phyloP scores from a whole-genome alignment of 1,284 basidiomycete species.

The Pseudozyma tsukubaensis region DNA sequence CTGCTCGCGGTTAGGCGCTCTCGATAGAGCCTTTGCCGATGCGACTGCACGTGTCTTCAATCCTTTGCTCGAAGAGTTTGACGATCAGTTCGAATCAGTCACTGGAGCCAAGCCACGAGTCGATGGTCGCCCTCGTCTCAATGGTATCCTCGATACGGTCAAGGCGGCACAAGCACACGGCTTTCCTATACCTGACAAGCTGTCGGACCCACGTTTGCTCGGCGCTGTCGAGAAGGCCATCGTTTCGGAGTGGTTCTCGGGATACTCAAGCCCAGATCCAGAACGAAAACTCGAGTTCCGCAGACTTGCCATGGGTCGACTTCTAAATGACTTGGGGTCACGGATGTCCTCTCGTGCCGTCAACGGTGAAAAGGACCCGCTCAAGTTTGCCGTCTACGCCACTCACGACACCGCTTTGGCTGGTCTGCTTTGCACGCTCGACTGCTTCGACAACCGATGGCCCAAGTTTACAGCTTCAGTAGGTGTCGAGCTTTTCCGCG shows the following conservation, averaged over 20 bases:
- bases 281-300: constrained; percentile 75
- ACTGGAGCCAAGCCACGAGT: constrained; percentile 78
- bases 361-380: constrained; percentile 41
- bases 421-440: constrained; percentile 77
- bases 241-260: constrained; percentile 82
- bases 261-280: constrained; percentile 68
- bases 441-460: constrained; percentile 80
- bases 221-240: constrained; percentile 77
- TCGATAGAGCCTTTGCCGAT: constrained; percentile 55
- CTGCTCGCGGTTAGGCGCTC: constrained; percentile 74
- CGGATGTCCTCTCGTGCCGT: constrained; percentile 72
- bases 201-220: constrained; percentile 36
- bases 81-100: constrained; percentile 77
- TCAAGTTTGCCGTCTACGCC: constrained; percentile 71
- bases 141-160: constrained; percentile 81
- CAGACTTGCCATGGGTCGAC: constrained; percentile 79
- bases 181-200: constrained; percentile 68
- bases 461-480: constrained; percentile 60
- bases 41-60: constrained; percentile 75
- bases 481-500: constrained; percentile 60
- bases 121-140: constrained; percentile 81
- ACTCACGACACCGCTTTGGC: constrained; percentile 79
- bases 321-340: constrained; percentile 75
- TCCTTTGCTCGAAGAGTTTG: constrained; percentile 75
- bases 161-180: constrained; percentile 76